Conservation (phyloP, 208 protist species). For the Crithidia brevicula region DNA sequence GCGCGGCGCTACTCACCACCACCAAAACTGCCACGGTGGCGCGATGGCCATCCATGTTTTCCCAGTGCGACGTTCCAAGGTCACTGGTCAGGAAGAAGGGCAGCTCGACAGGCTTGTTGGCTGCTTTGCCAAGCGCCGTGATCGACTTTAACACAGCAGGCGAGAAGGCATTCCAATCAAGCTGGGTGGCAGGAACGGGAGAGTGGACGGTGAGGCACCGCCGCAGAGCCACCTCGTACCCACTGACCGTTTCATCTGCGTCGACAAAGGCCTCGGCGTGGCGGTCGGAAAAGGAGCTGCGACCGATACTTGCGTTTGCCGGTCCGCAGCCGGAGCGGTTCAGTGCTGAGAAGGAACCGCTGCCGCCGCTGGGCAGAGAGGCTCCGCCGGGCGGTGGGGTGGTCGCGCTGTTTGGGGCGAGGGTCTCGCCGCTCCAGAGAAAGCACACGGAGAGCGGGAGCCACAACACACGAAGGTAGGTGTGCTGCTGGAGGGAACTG, state of each 20-base stretch:
- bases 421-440: constrained; percentile 32
- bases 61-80: constrained; percentile 71
- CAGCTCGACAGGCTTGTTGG: constrained; percentile 31
- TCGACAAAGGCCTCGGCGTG: constrained; percentile 16
- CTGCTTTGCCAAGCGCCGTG: background rate
- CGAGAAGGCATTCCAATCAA: constrained; percentile 27
- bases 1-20: constrained; percentile 53
- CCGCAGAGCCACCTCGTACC: constrained; percentile 34
- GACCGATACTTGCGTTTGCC: constrained; percentile 8
- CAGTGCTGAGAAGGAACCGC: background rate
- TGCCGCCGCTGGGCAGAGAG: background rate
- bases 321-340: constrained; percentile 7
- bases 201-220: constrained; percentile 29
- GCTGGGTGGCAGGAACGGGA: constrained; percentile 10
- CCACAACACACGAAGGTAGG: constrained; percentile 73
- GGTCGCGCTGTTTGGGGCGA: background rate
- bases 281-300: constrained; percentile 13
- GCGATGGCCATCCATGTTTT: constrained; percentile 75
- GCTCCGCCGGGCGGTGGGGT: background rate
- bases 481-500: constrained; percentile 62
- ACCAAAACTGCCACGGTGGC: constrained; percentile 62
- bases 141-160: constrained; percentile 19
- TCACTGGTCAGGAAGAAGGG: constrained; percentile 48
- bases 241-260: constrained; percentile 29
- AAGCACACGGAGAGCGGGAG: constrained; percentile 65